Evolutionary conservation across 176 grass and related monocot genomes (phyloP).

Genomic region (barley (Hordeum vulgare)): DNA sequence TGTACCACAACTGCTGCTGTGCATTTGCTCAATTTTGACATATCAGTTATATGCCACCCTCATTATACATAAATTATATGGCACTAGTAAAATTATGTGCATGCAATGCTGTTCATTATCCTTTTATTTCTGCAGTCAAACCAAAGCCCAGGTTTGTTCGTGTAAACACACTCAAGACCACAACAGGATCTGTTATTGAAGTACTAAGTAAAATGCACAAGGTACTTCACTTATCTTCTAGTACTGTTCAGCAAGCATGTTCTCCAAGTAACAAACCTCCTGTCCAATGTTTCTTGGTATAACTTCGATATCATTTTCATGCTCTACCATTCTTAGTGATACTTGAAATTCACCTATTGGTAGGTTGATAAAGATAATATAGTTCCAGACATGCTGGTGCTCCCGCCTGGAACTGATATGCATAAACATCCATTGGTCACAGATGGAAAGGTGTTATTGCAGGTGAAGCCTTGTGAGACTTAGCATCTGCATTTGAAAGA

Average conservation of each 20-base stretch:
- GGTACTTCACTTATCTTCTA: constrained; percentile 30
- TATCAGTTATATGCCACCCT: neutral
- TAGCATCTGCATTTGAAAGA: neutral
- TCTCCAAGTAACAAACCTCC: neutral
- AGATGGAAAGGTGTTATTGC: constrained; percentile 67
- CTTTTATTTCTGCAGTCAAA: constrained; percentile 48
- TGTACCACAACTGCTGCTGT: neutral
- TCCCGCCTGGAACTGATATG: constrained; percentile 73
- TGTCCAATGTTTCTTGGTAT: neutral
- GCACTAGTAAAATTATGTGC: neutral
- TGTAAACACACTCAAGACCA: constrained; percentile 80
- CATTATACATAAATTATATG: neutral
- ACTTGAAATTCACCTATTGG: constrained; percentile 10
- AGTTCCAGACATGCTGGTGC: constrained; percentile 66
- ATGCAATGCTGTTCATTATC: constrained; percentile 8
- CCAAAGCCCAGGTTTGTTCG: constrained; percentile 66
- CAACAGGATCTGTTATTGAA: constrained; percentile 55
- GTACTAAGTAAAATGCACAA: constrained; percentile 44
- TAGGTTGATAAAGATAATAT: constrained; percentile 68
- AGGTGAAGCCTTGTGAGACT: constrained; percentile 40
- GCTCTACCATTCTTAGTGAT: neutral
- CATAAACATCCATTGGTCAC: constrained; percentile 78
- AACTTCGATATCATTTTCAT: constrained; percentile 10
- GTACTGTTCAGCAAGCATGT: neutral
- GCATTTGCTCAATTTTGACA: constrained; percentile 13